Percentiles rank a stretch among this genome's conserved stretches.
phyloP scores from a whole-genome alignment of 768 basidiomycete genomes.

The Tricholoma sp. region DNA sequence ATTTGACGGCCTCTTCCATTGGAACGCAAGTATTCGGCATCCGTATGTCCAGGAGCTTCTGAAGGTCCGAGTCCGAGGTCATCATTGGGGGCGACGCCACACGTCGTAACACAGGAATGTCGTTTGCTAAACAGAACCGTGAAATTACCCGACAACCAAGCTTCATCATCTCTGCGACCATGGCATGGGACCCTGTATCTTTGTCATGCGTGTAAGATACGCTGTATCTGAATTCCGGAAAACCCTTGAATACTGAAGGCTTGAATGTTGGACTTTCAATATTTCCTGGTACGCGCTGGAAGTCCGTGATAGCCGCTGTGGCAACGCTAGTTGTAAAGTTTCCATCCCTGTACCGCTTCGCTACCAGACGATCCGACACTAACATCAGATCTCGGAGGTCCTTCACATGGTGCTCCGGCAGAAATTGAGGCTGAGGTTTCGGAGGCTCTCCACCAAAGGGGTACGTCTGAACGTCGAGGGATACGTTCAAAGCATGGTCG shows the following conservation, averaged over 20 bases:
- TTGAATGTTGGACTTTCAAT: constrained; percentile 26
- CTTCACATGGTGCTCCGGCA: constrained; percentile 18
- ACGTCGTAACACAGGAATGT: constrained; percentile 63
- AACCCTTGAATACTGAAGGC: constrained; percentile 39
- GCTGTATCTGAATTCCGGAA: constrained; percentile 44
- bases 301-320: constrained; percentile 21
- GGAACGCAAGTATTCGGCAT: constrained; percentile 40
- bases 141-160: constrained; percentile 74
- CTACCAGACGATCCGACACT: constrained; percentile 11
- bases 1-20: constrained; percentile 27
- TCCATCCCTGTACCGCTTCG: constrained; percentile 16
- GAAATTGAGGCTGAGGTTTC: not conserved
- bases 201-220: constrained; percentile 24
- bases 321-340: constrained; percentile 20
- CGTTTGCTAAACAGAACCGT: constrained; percentile 54
- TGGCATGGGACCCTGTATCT: constrained; percentile 39
- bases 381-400: constrained; percentile 26
- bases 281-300: constrained; percentile 21
- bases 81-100: constrained; percentile 27
- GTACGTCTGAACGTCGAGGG: constrained; percentile 14
- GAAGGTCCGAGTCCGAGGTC: constrained; percentile 27
- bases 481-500: constrained; percentile 42
- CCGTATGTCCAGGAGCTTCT: constrained; percentile 45
- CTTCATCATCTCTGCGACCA: constrained; percentile 83
- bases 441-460: constrained; percentile 39